Evolutionary conservation across 352 stramenopile genomes (phyloP).

Genomic region (Phytophthora pisi): DNA sequence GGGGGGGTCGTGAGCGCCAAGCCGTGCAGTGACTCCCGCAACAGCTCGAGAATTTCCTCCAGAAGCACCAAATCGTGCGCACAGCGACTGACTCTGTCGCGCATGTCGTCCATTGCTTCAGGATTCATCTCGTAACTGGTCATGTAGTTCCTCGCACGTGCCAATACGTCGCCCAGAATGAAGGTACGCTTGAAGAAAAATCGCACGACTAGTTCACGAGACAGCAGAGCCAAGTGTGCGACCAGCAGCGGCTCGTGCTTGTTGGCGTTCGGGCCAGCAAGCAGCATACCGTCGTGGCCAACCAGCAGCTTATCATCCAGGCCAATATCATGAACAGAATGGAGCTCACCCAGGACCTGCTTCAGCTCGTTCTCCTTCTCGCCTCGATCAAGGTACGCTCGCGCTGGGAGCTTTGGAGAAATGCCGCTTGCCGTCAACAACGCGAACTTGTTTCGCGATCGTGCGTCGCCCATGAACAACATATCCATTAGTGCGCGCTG

Average conservation of each 20-base stretch:
- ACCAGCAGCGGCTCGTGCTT: conserved; percentile 94
- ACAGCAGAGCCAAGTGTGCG: conserved; percentile 93
- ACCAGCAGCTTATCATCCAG: conserved; percentile 96
- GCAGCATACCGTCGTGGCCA: conserved; percentile 92
- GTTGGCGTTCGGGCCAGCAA: conserved; percentile 92
- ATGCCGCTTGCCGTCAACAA: conserved; percentile 97
- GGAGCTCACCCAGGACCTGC: conserved; percentile 93
- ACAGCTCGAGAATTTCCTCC: conserved; percentile 96
- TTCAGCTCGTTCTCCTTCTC: conserved; percentile 98
- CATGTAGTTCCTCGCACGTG: conserved; percentile 92
- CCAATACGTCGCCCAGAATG: conserved; percentile 96
- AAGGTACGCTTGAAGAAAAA: conserved; percentile 97
- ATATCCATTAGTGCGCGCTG: conserved; percentile 94
- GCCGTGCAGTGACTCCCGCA: conserved; percentile 93
- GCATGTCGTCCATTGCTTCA: conserved; percentile 88
- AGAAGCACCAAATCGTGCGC: conserved; percentile 95
- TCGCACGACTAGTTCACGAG: conserved; percentile 92
- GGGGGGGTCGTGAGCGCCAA: conserved; percentile 83
- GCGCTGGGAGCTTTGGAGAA: conserved; percentile 93
- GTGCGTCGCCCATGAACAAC: conserved; percentile 95
- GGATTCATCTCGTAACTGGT: conserved; percentile 93
- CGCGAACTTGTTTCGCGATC: conserved; percentile 97
- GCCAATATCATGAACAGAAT: conserved; percentile 96
- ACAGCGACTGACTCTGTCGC: conserved; percentile 90
- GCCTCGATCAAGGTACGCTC: conserved; percentile 96